Evolutionary conservation across 768 basidiomycete species (phyloP), one percentile per base, ranked within the genome.

Genomic region (Boletus patriciae): DNA sequence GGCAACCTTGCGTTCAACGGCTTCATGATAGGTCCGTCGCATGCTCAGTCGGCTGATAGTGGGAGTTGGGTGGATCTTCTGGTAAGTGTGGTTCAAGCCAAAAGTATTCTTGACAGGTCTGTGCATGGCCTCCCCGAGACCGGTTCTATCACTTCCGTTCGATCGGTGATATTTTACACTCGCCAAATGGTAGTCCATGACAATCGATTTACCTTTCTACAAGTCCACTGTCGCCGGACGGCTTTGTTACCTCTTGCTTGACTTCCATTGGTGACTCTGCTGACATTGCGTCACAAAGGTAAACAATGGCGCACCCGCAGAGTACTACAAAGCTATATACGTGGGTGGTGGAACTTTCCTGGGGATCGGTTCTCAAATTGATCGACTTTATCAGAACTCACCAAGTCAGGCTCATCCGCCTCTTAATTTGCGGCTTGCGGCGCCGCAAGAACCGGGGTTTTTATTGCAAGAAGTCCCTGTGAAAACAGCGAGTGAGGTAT

Each of bases 371-470:
- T 49, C 52, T 63, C 45, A 59, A 18, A 41, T 8, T 18, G 6
- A n/a, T 52, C 10, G 36, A 50, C 31, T 27, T 43, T 46, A 27
- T 48, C 51, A 92, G 90, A 77, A 67, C 41, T 90, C 88, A 12
- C 87, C 88, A 2, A 82, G 80, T 12, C 73, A 73, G n/a, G 64
- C 74, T 13, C 88, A 92, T 68, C 91, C 91, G 0, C 86, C 87
- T 1, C 73, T 92, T 31, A 80, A 81, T 48, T 73, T 92, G 42
- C 83, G 86, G 16, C 75, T 93, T 38, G 79, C 80, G 16, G 71
- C 84, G 5, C 88, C 90, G 2, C 82, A 85, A 46, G 91, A 92
- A 64, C 85, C 90, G 1, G 91, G 91, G 0, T 91, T 90, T 60
- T 59, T 84, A 10, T 78, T 93, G 4, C 84, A 90, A 60, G 79